phyloP scores from a whole-genome alignment of 345 rosid genomes.

The Jatropha curcas region DNA sequence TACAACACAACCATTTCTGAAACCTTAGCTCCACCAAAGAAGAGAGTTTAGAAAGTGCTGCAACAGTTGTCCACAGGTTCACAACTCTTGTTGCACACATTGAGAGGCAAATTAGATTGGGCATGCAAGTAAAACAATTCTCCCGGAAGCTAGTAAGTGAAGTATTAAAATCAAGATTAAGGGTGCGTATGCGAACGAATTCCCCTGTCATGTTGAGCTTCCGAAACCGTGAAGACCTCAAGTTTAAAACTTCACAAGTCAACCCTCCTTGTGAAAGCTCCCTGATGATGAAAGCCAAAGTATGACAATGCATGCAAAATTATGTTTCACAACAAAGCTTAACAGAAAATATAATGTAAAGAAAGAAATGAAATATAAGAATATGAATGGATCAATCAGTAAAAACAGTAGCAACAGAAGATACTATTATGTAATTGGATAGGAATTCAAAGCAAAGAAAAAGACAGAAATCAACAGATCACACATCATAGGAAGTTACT shows the following conservation, averaged over 20 bases:
- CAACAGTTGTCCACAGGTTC: slow-evolving; percentile 81
- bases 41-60: slow-evolving; percentile 75
- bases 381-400: neutral
- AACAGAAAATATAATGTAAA: neutral
- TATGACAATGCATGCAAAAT: slow-evolving; percentile 6
- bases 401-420: no score
- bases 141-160: slow-evolving; percentile 65
- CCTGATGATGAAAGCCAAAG: slow-evolving; percentile 45
- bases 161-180: slow-evolving; percentile 72
- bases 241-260: slow-evolving; percentile 64
- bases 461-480: neutral
- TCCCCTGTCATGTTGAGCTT: slow-evolving; percentile 86
- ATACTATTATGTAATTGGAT: neutral
- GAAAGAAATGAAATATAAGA: neutral
- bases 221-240: slow-evolving; percentile 60
- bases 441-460: neutral
- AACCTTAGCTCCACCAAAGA: slow-evolving; percentile 69
- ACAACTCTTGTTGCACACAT: slow-evolving; percentile 80
- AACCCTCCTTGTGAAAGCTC: slow-evolving; percentile 67
- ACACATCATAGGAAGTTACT: neutral
- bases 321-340: neutral
- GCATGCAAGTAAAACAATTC: slow-evolving; percentile 81
- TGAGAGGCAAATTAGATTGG: slow-evolving; percentile 68
- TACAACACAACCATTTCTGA: slow-evolving; percentile 66
- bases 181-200: slow-evolving; percentile 59